Percentiles rank a stretch among this genome's conserved stretches.
phyloP scores from a whole-genome alignment of 2,329 filamentous ascomycete species.

The Aspergillus awamori region DNA sequence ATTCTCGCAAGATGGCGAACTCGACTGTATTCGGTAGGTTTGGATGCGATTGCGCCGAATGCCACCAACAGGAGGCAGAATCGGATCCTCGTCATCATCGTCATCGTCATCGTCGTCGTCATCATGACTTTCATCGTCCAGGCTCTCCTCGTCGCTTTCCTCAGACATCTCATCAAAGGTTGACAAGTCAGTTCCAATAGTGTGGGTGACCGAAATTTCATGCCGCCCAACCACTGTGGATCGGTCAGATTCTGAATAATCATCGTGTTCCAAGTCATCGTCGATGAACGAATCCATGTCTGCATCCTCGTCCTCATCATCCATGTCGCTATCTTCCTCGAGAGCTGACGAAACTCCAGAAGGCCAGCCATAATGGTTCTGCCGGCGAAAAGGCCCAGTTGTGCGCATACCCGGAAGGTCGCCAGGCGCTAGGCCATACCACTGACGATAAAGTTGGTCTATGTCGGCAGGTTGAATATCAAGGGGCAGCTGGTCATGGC shows the following conservation, averaged over 20 bases:
- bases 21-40: constrained; percentile 15
- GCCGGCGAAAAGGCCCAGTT: not conserved
- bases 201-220: constrained; percentile 10
- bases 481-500: constrained; percentile 16
- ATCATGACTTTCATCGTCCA: constrained; percentile 21
- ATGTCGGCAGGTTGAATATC: constrained; percentile 19
- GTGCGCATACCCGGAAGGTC: not conserved
- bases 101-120: constrained; percentile 20
- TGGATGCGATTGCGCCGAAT: constrained; percentile 20
- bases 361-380: not conserved
- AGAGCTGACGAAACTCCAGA: constrained; percentile 13
- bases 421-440: not conserved
- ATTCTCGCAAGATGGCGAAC: constrained; percentile 14
- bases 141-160: constrained; percentile 21
- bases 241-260: constrained; percentile 34
- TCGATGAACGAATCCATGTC: constrained; percentile 42
- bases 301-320: constrained; percentile 35
- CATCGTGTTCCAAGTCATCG: constrained; percentile 29
- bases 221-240: constrained; percentile 37
- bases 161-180: constrained; percentile 8
- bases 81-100: constrained; percentile 27
- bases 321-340: constrained; percentile 26
- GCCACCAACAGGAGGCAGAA: constrained; percentile 20
- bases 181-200: not conserved
- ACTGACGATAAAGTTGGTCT: constrained; percentile 10